These are phyloP conservation scores for Globisporangium solare DNA, from an alignment of 352 stramenopile species.

Conservation along the genomic window DNA sequence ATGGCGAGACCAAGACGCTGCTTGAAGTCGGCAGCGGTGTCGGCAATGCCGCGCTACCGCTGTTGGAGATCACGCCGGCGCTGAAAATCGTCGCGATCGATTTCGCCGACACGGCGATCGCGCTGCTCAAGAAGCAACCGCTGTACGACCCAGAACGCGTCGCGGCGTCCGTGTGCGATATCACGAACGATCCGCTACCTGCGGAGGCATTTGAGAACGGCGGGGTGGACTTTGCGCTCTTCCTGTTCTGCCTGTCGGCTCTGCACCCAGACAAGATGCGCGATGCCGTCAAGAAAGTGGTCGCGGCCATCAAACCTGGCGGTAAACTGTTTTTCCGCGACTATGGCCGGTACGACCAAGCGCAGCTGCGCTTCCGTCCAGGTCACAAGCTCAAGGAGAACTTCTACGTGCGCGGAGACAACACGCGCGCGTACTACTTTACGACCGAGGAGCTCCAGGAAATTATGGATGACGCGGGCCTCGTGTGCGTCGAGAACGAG, in stretches of 20 bases:
- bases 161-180: conserved; percentile 73
- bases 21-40: conserved; percentile 95
- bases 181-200: conserved; percentile 75
- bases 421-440: conserved; percentile 96
- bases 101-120: conserved; percentile 90
- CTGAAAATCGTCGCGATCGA: conserved; percentile 91
- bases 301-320: conserved; percentile 62
- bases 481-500: conserved; percentile 71
- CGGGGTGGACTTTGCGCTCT: conserved; percentile 79
- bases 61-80: conserved; percentile 89
- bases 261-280: conserved; percentile 88
- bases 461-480: conserved; percentile 54
- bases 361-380: conserved; percentile 90
- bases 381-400: conserved; percentile 91
- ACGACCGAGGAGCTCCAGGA: conserved; percentile 71
- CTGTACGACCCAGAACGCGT: conserved; percentile 75
- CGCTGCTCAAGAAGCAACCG: conserved; percentile 86
- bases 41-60: conserved; percentile 91
- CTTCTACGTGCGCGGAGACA: conserved; percentile 94
- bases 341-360: conserved; percentile 95
- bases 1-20: conserved; percentile 51
- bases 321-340: conserved; percentile 92
- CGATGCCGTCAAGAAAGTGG: conserved; percentile 84
- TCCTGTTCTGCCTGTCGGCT: conserved; percentile 90
- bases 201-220: conserved; percentile 41